phyloP scores from a whole-genome alignment of 345 rosid species.

The Populus pruinosa region DNA sequence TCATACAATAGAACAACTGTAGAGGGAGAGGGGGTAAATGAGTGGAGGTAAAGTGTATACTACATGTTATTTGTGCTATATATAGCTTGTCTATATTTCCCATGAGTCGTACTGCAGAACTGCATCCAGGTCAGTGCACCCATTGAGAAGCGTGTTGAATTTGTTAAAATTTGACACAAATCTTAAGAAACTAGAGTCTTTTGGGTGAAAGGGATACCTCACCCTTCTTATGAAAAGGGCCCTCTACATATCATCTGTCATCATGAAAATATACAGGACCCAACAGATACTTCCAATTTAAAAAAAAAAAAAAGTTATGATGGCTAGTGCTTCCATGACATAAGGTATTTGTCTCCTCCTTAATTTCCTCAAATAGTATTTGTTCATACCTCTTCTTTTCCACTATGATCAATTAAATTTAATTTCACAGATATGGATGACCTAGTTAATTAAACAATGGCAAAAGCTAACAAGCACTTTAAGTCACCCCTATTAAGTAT shows the following conservation, averaged over 20 bases:
- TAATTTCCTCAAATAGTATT: constrained; percentile 12
- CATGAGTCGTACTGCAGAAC: background rate
- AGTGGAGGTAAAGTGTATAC: background rate
- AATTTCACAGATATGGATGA: background rate
- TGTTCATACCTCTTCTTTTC: background rate
- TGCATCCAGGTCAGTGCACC: constrained; percentile 5
- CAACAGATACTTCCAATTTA: background rate
- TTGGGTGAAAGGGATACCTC: constrained; percentile 31
- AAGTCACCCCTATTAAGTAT: no score
- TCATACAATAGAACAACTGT: background rate
- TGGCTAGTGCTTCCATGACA: constrained; percentile 20
- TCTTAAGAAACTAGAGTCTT: constrained; percentile 3
- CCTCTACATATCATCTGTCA: constrained; percentile 18
- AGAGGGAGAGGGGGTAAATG: background rate
- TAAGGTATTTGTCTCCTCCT: constrained; percentile 20
- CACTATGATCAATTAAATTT: background rate
- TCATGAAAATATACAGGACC: background rate
- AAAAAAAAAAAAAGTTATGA: background rate
- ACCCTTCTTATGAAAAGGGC: constrained; percentile 12
- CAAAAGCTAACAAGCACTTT: no score
- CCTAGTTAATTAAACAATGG: no score
- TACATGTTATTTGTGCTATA: background rate
- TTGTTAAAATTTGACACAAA: constrained; percentile 14
- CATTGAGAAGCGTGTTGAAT: constrained; percentile 31
- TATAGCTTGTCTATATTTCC: background rate